These are phyloP conservation scores for Sclerotinia minor DNA, from an alignment of 2,329 filamentous ascomycete species.

Conservation along the genomic window DNA sequence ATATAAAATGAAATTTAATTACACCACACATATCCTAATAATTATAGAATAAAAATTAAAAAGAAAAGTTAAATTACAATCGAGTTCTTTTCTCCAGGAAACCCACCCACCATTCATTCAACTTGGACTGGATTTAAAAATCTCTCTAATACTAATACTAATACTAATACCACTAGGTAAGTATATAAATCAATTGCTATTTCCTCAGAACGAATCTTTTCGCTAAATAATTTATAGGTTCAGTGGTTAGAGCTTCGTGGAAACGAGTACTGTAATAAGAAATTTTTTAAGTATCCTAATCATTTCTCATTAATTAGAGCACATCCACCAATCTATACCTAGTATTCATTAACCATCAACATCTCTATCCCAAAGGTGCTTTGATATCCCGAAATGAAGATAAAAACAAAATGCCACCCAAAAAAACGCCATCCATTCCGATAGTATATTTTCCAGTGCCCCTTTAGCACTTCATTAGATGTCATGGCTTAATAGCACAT, in stretches of 20 bases:
- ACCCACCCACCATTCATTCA: too few relatives aligned
- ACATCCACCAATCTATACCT: neutral
- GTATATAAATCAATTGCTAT: neutral
- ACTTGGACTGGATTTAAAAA: too few relatives aligned
- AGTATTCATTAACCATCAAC: neutral
- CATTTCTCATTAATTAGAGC: neutral
- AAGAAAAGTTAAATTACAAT: neutral
- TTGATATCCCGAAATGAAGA: neutral
- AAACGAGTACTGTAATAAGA: neutral
- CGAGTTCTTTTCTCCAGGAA: too few relatives aligned
- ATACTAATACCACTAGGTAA: slow-evolving; percentile 11
- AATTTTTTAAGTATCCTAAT: neutral
- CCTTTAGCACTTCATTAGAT: neutral
- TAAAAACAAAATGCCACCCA: neutral
- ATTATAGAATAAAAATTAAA: neutral
- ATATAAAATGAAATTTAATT: too few relatives aligned
- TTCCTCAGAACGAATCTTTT: neutral
- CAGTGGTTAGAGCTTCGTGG: neutral
- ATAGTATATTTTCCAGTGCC: neutral
- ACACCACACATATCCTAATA: neutral
- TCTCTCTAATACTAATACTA: too few relatives aligned
- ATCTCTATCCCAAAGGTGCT: neutral
- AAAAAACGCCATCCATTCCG: neutral
- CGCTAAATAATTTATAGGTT: too few relatives aligned
- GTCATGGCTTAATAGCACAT: neutral